These are phyloP conservation scores for Nitzschia palea DNA, from an alignment of 108 stramenopile genomes.

Conservation along the genomic window DNA sequence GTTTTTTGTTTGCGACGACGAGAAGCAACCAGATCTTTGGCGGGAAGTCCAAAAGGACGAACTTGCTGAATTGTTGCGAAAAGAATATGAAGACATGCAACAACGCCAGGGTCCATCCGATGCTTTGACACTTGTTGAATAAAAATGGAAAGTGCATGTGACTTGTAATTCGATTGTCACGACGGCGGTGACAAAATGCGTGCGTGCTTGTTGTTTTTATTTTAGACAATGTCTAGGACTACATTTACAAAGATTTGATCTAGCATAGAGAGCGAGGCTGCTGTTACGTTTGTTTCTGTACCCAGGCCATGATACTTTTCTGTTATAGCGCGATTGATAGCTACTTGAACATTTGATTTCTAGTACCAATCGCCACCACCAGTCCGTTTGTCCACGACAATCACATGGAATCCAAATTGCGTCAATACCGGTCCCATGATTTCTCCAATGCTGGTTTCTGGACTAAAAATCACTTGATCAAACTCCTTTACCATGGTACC, in stretches of 20 bases:
- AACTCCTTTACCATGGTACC: conserved; percentile 84
- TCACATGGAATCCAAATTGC: conserved; percentile 75
- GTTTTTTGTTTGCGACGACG: conserved; percentile 18
- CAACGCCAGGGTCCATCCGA: too few species aligned
- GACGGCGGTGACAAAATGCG: too few species aligned
- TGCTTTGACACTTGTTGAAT: too few species aligned
- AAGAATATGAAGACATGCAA: too few species aligned
- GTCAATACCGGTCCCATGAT: conserved; percentile 63
- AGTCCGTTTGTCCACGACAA: conserved; percentile 77
- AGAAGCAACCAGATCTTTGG: conserved; percentile 2
- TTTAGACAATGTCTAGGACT: too few species aligned
- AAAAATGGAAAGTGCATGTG: too few species aligned
- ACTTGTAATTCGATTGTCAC: not conserved
- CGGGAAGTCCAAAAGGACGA: conserved; percentile 16
- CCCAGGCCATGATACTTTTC: too few species aligned
- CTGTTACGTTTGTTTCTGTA: too few species aligned
- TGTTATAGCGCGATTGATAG: not conserved
- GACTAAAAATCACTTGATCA: conserved; percentile 72
- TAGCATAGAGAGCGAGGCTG: too few species aligned
- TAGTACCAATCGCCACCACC: conserved; percentile 53
- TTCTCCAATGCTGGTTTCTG: conserved; percentile 52
- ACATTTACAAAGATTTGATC: too few species aligned
- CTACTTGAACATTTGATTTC: not conserved
- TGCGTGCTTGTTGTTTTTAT: too few species aligned
- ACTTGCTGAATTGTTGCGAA: conserved; percentile 8